Evolutionary conservation across 2,329 filamentous ascomycete genomes (phyloP).

Genomic region (Alternaria ventricosa): DNA sequence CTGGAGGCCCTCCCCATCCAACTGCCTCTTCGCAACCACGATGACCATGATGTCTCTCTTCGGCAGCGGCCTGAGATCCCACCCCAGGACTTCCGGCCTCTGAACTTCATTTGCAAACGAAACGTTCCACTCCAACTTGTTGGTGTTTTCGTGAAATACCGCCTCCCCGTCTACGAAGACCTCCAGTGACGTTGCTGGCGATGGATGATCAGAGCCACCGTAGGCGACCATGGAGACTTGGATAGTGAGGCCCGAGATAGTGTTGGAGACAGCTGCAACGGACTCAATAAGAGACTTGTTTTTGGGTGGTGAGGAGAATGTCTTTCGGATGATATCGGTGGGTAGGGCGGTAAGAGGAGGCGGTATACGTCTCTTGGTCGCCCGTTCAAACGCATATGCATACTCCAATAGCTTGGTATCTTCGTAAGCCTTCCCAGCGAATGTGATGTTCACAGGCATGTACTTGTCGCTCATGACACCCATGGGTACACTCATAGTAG

Average conservation of each 20-base stretch:
- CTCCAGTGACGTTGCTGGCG: constrained; percentile 5
- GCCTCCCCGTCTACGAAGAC: constrained; percentile 30
- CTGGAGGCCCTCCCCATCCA: constrained; percentile 8
- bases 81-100: constrained; percentile 22
- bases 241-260: not conserved
- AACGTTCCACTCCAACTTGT: constrained; percentile 12
- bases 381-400: constrained; percentile 32
- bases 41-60: constrained; percentile 28
- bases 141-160: not conserved
- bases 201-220: constrained; percentile 1
- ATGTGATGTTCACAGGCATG: constrained; percentile 63
- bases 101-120: constrained; percentile 8
- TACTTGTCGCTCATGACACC: constrained; percentile 54
- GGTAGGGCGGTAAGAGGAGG: constrained; percentile 19
- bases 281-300: not conserved
- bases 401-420: constrained; percentile 47
- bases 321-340: constrained; percentile 16
- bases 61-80: constrained; percentile 33
- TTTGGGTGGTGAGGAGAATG: not conserved
- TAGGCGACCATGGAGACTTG: not conserved
- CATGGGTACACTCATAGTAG: constrained; percentile 62
- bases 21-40: constrained; percentile 18
- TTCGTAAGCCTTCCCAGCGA: constrained; percentile 58
- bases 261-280: not conserved
- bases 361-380: constrained; percentile 15